Base-by-base conservation (phyloP, 164 flowering plant genomes). In the Piper longum region DNA sequence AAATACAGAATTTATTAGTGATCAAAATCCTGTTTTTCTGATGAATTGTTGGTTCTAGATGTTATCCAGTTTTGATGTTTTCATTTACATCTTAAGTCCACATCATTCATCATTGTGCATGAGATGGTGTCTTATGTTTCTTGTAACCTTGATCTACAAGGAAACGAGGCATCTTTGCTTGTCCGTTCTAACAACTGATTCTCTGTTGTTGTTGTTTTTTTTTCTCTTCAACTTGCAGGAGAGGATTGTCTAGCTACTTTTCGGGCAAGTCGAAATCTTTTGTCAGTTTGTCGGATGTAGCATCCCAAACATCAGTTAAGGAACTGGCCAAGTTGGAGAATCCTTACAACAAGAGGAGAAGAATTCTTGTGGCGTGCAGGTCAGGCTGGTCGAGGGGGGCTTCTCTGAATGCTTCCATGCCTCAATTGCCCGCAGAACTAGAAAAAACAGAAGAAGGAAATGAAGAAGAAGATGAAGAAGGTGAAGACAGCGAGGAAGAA, bases 201-300 rank as follows among this genome's bases (percentile, higher is more conserved):
- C 48, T 44, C 48, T 44, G 48, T 9, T 44, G 6, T 44, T 44
- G 48, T 44, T 4, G 8, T 43, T 43, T 4, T 43, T 5, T 5
- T 44, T 44, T 48, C 11, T 48, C 14, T 48, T 48, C 52, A 48
- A 36, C 45, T 64, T 41, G 60, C 79, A 83, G 89, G 76, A 78
- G 85, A 56, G 91, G 91, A 26, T 70, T 85, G 59, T 85, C 91
- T 3, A 83, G 67, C 62, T 74, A 76, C 71, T 83, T 74, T 45
- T 7, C 73, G 0, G 91, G 91, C 36, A 85, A 76, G 67, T 85
- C 88, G 11, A 85, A 80, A 61, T 85, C 91, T 1, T 85, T 85
- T 61, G 79, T 76, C 7, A 79, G 74, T 62, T 64, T 86, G 54
- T 61, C 79, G 11, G 80, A 80, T 0, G 83, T 67, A 52, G 71